phyloP scores from a whole-genome alignment of 805 yeast genomes.

The Kazachstania taianensis region DNA sequence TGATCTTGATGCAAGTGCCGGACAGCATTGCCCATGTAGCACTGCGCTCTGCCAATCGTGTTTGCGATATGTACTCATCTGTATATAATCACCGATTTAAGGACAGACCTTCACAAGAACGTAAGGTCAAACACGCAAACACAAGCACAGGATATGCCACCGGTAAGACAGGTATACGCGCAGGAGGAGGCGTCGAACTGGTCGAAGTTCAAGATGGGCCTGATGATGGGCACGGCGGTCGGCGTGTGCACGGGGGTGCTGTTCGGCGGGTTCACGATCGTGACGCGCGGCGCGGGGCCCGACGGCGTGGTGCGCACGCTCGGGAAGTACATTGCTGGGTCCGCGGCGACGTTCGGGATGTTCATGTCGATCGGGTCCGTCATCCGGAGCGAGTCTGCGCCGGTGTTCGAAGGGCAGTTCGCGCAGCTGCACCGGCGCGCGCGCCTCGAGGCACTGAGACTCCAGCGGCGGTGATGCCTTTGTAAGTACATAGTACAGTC shows the following conservation, averaged over 20 bases:
- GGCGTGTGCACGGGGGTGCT: constrained; percentile 93
- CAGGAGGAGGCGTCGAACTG: constrained; percentile 71
- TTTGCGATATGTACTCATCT: too few species aligned
- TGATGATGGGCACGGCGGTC: constrained; percentile 75
- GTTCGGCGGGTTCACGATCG: constrained; percentile 86
- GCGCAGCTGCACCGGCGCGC: constrained; percentile 22
- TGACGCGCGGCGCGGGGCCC: constrained; percentile 96
- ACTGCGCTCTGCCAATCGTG: too few species aligned
- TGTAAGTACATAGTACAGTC: not conserved
- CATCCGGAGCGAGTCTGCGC: constrained; percentile 59
- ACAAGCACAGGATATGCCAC: constrained; percentile 36
- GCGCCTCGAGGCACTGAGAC: constrained; percentile 25
- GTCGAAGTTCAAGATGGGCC: constrained; percentile 98
- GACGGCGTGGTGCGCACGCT: constrained; percentile 92
- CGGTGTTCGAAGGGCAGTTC: constrained; percentile 5
- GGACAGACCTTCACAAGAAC: too few species aligned
- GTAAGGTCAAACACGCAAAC: too few species aligned
- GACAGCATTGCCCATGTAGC: too few species aligned
- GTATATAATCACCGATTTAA: too few species aligned
- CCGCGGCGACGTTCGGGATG: constrained; percentile 93
- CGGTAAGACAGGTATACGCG: constrained; percentile 57
- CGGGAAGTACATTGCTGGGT: constrained; percentile 93
- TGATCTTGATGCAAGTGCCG: too few species aligned
- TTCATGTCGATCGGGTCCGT: constrained; percentile 95
- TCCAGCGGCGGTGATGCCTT: constrained; percentile 7